Conservation (phyloP, 164 flowering plant species). For the Cinnamomum chago region DNA sequence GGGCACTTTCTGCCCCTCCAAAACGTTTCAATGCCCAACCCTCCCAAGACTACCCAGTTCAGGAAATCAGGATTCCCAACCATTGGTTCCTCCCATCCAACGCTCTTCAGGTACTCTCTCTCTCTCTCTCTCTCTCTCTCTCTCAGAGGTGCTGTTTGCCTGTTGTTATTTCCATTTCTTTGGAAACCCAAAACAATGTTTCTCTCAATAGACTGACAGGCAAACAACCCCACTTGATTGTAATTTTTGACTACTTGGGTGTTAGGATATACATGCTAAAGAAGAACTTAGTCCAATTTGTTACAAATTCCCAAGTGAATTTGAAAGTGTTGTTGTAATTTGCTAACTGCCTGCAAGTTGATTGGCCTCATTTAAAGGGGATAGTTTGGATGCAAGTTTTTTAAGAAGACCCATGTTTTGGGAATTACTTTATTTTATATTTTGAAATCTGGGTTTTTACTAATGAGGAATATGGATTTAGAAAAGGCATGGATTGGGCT, state of each 20-base stretch:
- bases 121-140: background rate
- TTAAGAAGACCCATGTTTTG: no score
- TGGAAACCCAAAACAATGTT: no score
- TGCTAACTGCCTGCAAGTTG: no score
- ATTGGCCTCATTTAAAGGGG: no score
- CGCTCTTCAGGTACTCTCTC: conserved; percentile 56
- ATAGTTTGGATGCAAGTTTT: no score
- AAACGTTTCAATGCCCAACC: background rate
- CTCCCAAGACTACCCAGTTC: conserved; percentile 18
- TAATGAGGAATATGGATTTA: no score
- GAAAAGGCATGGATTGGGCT: no score
- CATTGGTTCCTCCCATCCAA: conserved; percentile 65
- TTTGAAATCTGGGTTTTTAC: no score
- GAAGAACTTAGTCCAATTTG: background rate
- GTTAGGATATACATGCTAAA: no score
- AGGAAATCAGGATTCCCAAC: conserved; percentile 66
- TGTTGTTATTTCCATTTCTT: background rate
- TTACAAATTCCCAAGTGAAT: background rate
- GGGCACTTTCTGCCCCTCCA: background rate
- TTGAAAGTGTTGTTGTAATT: no score
- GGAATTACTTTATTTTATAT: no score
- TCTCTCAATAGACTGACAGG: background rate
- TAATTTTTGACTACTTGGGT: background rate
- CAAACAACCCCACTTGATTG: background rate
- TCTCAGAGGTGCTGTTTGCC: background rate